Evolutionary conservation across 2,329 filamentous ascomycete species (phyloP).

Genomic region (Falciphora oryzae): DNA sequence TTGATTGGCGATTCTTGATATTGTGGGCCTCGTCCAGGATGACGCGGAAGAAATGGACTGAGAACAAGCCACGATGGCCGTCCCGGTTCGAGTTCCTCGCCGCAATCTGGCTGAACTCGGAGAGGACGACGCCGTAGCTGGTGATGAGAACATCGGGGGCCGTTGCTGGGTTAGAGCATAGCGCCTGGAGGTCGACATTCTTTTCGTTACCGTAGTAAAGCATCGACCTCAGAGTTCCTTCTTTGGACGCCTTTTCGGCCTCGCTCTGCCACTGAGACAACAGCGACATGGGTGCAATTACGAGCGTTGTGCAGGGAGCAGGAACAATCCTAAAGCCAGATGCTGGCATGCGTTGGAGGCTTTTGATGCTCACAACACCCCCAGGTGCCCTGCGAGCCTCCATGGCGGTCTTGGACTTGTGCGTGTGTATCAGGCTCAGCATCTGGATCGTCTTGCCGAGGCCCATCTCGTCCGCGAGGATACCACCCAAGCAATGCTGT

Average conservation of each 20-base stretch:
- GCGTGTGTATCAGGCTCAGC: slow-evolving; percentile 85
- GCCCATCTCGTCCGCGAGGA: slow-evolving; percentile 96
- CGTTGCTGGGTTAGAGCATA: slow-evolving; percentile 72
- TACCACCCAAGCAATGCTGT: slow-evolving; percentile 88
- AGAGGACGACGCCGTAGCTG: slow-evolving; percentile 86
- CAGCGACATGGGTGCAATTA: slow-evolving; percentile 94
- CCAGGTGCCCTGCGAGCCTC: slow-evolving; percentile 34
- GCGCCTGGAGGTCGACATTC: slow-evolving; percentile 64
- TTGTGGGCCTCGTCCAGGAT: slow-evolving; percentile 94
- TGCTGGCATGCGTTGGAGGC: slow-evolving; percentile 6
- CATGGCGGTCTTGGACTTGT: slow-evolving; percentile 48
- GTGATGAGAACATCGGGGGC: slow-evolving; percentile 92
- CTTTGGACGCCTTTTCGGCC: slow-evolving; percentile 80
- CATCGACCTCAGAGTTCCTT: slow-evolving; percentile 75
- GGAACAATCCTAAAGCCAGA: slow-evolving; percentile 38
- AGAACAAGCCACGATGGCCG: slow-evolving; percentile 72
- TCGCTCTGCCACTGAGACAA: slow-evolving; percentile 98
- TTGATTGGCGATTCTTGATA: slow-evolving; percentile 86
- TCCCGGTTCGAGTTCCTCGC: slow-evolving; percentile 56
- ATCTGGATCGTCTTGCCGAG: slow-evolving; percentile 98
- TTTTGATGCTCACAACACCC: slow-evolving; percentile 4
- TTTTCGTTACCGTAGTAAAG: slow-evolving; percentile 94
- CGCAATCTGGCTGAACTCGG: slow-evolving; percentile 75
- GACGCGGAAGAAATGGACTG: slow-evolving; percentile 86
- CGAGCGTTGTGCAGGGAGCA: slow-evolving; percentile 85